Evolutionary conservation across 2,329 filamentous ascomycete genomes (phyloP), one percentile per base, ranked within the genome.

Genomic region (Botrytis pseudocinerea): DNA sequence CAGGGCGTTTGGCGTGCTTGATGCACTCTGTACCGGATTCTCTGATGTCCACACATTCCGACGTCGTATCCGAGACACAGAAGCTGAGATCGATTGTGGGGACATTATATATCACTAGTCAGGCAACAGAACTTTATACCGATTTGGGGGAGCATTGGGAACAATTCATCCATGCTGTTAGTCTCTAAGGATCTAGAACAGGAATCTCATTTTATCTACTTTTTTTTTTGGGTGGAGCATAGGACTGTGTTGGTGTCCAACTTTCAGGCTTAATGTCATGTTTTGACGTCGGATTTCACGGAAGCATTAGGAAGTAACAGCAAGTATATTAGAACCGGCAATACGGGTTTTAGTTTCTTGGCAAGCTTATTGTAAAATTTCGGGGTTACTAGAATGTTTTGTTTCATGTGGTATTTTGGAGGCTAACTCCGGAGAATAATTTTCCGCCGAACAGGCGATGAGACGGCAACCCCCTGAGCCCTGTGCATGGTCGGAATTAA

Each of bases 21-120:
- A 68, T 72, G 70, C 70, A 72, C 46, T 72, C 70, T 42, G 62
- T 72, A 42, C 70, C 70, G 10, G n/a, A 40, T 38, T 60, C 42
- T 60, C 48, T 60, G 63, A 72, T 72, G 70, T 32, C 51, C 40
- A 59, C 70, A 35, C 18, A n/a, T 32, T 69, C 70, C 51, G 63
- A 68, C 28, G 62, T 69, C 12, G 28, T 38, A 69, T 68, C 40
- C 25, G 62, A 72, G 38, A 66, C 65, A 32, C 20, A 46, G 8
- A 66, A 72, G 48, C 70, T 72, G 40, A 61, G 32, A 18, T 51
- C 62, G 9, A 9, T 69, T 46, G 25, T 72, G 10, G 62, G 51
- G 38, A 60, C 63, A 60, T 59, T 72, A 1, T 69, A 60, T n/a
- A 69, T 72, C 20, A 72, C 70, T 57, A 72, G 62, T 35, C 70